Percentiles rank a stretch among this genome's conserved stretches.
phyloP scores from a whole-genome alignment of 352 stramenopile species.

The Phytophthora lateralis region DNA sequence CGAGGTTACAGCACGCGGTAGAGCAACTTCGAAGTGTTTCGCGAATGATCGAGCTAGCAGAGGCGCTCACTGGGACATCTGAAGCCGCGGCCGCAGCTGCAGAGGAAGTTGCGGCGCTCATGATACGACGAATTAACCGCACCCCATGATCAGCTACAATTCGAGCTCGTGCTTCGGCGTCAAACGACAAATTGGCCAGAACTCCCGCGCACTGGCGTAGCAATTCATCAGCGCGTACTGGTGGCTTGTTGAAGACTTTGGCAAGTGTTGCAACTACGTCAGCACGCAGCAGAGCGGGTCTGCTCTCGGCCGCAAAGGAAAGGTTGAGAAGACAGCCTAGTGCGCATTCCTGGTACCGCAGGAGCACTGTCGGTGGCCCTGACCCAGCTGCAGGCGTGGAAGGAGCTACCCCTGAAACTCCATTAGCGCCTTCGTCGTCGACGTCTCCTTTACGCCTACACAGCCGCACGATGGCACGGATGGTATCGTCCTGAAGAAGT shows the following conservation, averaged over 20 bases:
- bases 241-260: conserved; percentile 67
- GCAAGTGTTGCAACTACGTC: conserved; percentile 68
- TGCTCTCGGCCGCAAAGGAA: conserved; percentile 71
- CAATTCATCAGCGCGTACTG: conserved; percentile 66
- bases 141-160: conserved; percentile 77
- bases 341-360: conserved; percentile 72
- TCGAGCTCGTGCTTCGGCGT: conserved; percentile 53
- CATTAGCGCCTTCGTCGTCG: conserved; percentile 51
- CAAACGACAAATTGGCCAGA: conserved; percentile 80
- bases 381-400: conserved; percentile 21
- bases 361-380: conserved; percentile 43
- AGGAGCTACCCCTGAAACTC: conserved; percentile 36
- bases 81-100: conserved; percentile 20
- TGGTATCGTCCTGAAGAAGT: conserved; percentile 74
- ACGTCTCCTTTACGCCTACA: conserved; percentile 65
- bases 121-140: conserved; percentile 68
- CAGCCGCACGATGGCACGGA: conserved; percentile 68
- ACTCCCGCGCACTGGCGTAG: conserved; percentile 69
- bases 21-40: conserved; percentile 76
- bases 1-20: conserved; percentile 80
- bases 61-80: conserved; percentile 23
- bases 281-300: conserved; percentile 63
- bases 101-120: conserved; percentile 43
- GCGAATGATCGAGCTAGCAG: conserved; percentile 41
- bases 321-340: conserved; percentile 82